Percentiles rank a stretch among this genome's conserved stretches.
Evolutionary conservation across 2,329 filamentous ascomycete genomes (phyloP).

Genomic region (Pestalotiopsis sp.): DNA sequence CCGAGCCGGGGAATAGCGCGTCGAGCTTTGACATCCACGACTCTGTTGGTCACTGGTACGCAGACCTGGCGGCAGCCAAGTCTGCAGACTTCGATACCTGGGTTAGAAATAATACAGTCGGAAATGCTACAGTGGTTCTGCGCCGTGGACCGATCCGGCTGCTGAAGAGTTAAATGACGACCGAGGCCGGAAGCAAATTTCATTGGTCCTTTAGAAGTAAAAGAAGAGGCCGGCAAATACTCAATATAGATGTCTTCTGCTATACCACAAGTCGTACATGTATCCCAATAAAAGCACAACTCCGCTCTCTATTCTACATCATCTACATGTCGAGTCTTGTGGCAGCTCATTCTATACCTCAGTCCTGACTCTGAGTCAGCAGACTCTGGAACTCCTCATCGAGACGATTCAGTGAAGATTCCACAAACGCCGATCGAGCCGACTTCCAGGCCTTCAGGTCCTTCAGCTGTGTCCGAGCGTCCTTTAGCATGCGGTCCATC

Average conservation of each 20-base stretch:
- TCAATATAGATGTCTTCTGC: neutral
- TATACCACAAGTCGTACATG: too few relatives aligned
- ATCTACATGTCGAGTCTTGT: neutral
- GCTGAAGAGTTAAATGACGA: neutral
- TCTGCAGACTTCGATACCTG: constrained; percentile 34
- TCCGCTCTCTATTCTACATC: too few relatives aligned
- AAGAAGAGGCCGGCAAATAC: neutral
- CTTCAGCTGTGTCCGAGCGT: neutral
- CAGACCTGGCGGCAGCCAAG: constrained; percentile 34
- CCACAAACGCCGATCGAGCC: neutral
- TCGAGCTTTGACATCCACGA: constrained; percentile 44
- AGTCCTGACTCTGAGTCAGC: neutral
- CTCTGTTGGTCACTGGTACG: constrained; percentile 39
- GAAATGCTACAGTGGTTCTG: neutral
- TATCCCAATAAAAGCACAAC: too few relatives aligned
- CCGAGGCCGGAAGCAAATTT: neutral
- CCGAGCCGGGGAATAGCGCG: constrained; percentile 34
- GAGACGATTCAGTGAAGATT: neutral
- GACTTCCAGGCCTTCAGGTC: neutral
- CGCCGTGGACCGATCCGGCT: neutral
- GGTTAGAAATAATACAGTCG: constrained; percentile 25
- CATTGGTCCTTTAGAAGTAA: neutral
- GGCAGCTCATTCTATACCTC: neutral
- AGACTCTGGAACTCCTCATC: neutral
- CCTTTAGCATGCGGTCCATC: constrained; percentile 6